Percentiles rank a stretch among this genome's conserved stretches.
Evolutionary conservation across 129 eudicot genomes (phyloP).

Genomic region (Gnaphalium uliginosum): DNA sequence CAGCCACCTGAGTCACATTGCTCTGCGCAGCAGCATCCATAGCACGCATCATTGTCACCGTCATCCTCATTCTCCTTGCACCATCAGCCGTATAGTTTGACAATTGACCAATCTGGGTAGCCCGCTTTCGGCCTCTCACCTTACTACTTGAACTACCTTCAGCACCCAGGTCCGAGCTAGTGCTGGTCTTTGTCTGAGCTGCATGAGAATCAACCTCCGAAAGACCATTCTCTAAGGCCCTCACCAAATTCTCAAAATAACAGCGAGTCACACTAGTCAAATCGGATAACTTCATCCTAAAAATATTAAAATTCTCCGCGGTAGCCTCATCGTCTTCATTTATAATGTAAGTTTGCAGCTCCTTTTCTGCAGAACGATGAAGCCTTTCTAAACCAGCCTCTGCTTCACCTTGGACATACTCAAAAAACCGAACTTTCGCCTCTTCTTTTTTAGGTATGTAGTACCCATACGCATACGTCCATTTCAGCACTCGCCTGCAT

Average conservation of each 20-base stretch:
- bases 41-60: not conserved
- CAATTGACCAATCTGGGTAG: not conserved
- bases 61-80: constrained; percentile 30
- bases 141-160: constrained; percentile 38
- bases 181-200: constrained; percentile 2
- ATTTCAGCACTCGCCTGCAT: constrained; percentile 50
- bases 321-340: constrained; percentile 22
- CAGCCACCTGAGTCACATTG: constrained; percentile 21
- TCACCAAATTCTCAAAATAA: constrained; percentile 51
- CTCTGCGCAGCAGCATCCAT: not conserved
- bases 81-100: no score
- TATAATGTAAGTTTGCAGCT: constrained; percentile 29
- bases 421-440: constrained; percentile 39
- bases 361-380: constrained; percentile 48
- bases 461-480: constrained; percentile 51
- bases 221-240: constrained; percentile 52
- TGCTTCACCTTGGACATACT: constrained; percentile 50
- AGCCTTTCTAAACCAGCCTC: constrained; percentile 51
- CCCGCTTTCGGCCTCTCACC: constrained; percentile 24
- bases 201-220: constrained; percentile 36
- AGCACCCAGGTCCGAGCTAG: constrained; percentile 22
- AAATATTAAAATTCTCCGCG: constrained; percentile 20
- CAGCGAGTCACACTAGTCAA: constrained; percentile 46
- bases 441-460: constrained; percentile 34
- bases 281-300: constrained; percentile 28